phyloP scores from a whole-genome alignment of 208 protist genomes.

The Trypanosoma congolense region DNA sequence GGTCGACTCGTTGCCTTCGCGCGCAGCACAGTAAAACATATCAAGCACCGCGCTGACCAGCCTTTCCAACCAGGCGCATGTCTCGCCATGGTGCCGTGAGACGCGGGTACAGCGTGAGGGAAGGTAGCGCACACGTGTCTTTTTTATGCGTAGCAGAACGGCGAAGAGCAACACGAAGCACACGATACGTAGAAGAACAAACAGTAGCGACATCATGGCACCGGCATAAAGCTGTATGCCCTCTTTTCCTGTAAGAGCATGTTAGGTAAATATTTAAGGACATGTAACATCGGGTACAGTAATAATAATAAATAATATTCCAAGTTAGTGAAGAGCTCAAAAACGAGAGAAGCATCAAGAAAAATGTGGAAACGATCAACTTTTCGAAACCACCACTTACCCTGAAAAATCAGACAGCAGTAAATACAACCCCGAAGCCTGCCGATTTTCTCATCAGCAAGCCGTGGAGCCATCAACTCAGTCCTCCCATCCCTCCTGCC shows the following conservation, averaged over 20 bases:
- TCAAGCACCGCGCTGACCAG: slow-evolving; percentile 54
- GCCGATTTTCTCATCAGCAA: no score
- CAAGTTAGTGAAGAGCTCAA: no score
- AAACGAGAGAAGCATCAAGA: no score
- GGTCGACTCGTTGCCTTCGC: slow-evolving; percentile 13
- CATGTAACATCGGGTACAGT: no score
- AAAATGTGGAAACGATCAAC: no score
- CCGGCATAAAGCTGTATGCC: neutral
- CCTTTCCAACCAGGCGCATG: slow-evolving; percentile 69
- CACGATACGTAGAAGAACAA: slow-evolving; percentile 21
- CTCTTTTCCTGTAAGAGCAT: slow-evolving; percentile 14
- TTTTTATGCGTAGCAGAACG: slow-evolving; percentile 51
- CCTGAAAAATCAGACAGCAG: no score
- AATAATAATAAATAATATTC: no score
- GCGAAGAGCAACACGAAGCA: slow-evolving; percentile 29
- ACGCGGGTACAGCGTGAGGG: slow-evolving; percentile 73
- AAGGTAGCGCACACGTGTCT: slow-evolving; percentile 62
- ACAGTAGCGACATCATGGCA: slow-evolving; percentile 13
- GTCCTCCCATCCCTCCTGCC: no score
- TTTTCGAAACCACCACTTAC: no score
- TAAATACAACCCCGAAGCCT: no score
- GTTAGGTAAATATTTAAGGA: no score
- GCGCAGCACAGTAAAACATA: slow-evolving; percentile 35
- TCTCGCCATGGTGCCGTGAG: slow-evolving; percentile 64
- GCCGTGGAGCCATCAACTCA: no score